Evolutionary conservation across 2,329 filamentous ascomycete species (phyloP), one percentile per base, ranked within the genome.

Genomic region (Colletotrichum euphorbiae): DNA sequence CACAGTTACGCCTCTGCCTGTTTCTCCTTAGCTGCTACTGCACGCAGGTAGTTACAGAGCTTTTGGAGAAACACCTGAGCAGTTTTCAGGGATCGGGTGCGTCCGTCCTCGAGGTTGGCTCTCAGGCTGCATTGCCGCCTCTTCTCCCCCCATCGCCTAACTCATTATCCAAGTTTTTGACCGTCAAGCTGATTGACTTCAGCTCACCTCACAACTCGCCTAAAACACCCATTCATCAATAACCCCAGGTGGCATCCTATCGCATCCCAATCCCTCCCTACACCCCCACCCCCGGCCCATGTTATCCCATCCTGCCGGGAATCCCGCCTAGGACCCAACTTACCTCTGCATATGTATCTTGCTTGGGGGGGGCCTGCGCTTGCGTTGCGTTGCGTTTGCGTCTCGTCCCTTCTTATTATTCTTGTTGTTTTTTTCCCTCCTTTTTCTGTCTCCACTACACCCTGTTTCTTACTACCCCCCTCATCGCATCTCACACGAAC

Each of bases 231-330:
- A 28, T 33, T 21, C 61, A 55, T 31, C 19, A 12, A 17, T 19
- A 52, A 65, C 42, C 54, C 54, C 62, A 68, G 33, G 9, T 21
- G 21, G 24, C 46, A 66, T 65, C 61, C 61, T 51, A 62, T 50
- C 50, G 43, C 61, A 46, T 58, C 31, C 38, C 40, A 40, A 59
- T 36, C 28, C 56, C 43, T 17, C 40, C 36, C 48, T 52, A 15
- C 48, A 24, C 21, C 31, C 54, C 48, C 58, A n/a, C n/a, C n/a
- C n/a, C n/a, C n/a, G n/a, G n/a, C n/a, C 28, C 28, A 28, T 62
- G 50, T 36, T 62, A 55, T 62, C 48, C 66, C 66, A 65, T 59
- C 48, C 54, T 66, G 33, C 54, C 62, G 66, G 66, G 66, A 60
- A 69, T 66, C 17, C 62, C 62, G 66, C n/a, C 46, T 52, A 42